These are phyloP conservation scores for Hyaloscypha variabilis DNA, from an alignment of 495 filamentous ascomycete species.

Conservation along the genomic window DNA sequence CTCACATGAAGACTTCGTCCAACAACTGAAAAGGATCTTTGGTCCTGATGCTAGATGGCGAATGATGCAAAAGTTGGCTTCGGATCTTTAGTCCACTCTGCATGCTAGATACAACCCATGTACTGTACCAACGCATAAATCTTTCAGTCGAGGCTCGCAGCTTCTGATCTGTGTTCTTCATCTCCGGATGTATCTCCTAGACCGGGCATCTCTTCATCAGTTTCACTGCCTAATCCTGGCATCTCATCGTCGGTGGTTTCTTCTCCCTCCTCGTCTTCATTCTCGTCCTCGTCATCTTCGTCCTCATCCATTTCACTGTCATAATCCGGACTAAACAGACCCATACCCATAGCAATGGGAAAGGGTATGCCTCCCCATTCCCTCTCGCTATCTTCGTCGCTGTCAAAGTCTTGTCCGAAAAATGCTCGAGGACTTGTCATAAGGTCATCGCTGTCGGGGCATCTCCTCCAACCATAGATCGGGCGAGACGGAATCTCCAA, in stretches of 20 bases:
- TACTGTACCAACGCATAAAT: neutral
- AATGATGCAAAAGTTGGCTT: neutral
- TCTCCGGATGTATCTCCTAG: neutral
- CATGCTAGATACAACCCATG: neutral
- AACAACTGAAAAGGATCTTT: neutral
- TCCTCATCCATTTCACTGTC: neutral
- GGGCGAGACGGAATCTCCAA: neutral
- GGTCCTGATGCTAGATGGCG: neutral
- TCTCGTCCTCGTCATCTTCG: neutral
- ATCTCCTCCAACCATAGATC: conserved; percentile 9
- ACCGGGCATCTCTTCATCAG: neutral
- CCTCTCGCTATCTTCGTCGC: neutral
- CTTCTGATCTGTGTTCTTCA: neutral
- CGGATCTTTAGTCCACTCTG: neutral
- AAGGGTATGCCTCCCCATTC: neutral
- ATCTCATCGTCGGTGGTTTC: neutral
- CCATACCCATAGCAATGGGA: neutral
- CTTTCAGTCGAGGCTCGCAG: conserved; percentile 4
- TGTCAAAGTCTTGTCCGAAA: neutral
- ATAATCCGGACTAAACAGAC: neutral
- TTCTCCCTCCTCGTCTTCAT: neutral
- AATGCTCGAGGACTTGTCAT: neutral
- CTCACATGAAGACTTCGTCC: no score
- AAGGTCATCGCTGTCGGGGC: neutral
- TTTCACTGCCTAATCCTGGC: neutral